Evolutionary conservation across 2,329 filamentous ascomycete genomes (phyloP).

Genomic region (Ophiostoma sp.): DNA sequence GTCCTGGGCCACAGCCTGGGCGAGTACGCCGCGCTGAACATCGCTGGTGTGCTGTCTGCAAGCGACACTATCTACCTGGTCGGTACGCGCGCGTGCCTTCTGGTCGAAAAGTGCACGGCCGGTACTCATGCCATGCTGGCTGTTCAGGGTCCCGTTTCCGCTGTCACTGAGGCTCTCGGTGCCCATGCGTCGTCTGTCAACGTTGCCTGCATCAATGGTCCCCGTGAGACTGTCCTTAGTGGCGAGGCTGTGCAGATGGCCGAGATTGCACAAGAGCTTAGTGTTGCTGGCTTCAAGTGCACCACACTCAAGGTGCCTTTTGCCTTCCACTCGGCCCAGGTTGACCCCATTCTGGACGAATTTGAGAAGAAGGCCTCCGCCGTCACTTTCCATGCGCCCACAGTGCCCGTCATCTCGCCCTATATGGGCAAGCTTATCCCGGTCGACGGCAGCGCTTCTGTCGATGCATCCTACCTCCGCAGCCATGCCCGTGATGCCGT

Average conservation of each 20-base stretch:
- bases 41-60: constrained; percentile 64
- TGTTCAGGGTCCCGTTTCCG: constrained; percentile 44
- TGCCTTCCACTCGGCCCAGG: constrained; percentile 50
- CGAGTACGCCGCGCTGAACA: constrained; percentile 67
- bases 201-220: constrained; percentile 69
- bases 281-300: constrained; percentile 37
- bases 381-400: constrained; percentile 19
- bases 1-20: constrained; percentile 61
- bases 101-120: constrained; percentile 59
- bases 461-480: constrained; percentile 58
- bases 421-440: constrained; percentile 57
- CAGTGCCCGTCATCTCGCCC: constrained; percentile 62
- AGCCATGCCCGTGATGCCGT: constrained; percentile 63
- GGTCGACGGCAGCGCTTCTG: constrained; percentile 35
- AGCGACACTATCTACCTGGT: constrained; percentile 68
- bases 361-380: constrained; percentile 47
- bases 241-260: constrained; percentile 41
- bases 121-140: constrained; percentile 59
- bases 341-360: constrained; percentile 51
- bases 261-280: constrained; percentile 39
- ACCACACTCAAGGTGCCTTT: constrained; percentile 47
- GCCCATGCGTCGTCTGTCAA: constrained; percentile 39
- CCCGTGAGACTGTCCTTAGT: constrained; percentile 66
- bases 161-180: constrained; percentile 48
- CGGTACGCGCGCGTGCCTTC: constrained; percentile 58